phyloP scores from a whole-genome alignment of 2,329 filamentous ascomycete species.

The Aspergillus bombycis region DNA sequence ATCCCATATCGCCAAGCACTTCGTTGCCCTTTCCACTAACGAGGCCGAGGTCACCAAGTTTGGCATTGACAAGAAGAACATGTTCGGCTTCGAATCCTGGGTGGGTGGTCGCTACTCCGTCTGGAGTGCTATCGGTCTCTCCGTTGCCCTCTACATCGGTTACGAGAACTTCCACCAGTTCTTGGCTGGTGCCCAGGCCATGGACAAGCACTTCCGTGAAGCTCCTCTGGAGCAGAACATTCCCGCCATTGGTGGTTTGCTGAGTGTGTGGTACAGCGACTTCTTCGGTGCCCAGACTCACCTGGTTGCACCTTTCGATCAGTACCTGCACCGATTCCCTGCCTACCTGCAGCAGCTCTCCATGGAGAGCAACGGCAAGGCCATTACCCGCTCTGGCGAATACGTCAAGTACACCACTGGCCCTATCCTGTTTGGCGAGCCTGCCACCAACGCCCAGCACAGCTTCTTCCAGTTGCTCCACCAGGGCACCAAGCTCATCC shows the following conservation, averaged over 20 bases:
- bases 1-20: constrained; percentile 88
- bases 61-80: constrained; percentile 97
- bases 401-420: constrained; percentile 98
- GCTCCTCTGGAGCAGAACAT: constrained; percentile 94
- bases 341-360: constrained; percentile 98
- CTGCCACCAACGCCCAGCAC: constrained; percentile 98
- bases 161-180: constrained; percentile 98
- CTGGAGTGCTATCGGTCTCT: constrained; percentile 97
- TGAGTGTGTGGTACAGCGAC: constrained; percentile 98
- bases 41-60: constrained; percentile 95
- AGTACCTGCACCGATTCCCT: constrained; percentile 98
- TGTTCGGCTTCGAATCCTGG: constrained; percentile 99
- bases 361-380: constrained; percentile 99
- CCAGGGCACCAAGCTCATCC: constrained; percentile 98
- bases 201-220: constrained; percentile 97
- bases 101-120: constrained; percentile 98
- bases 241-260: constrained; percentile 83
- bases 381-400: constrained; percentile 82
- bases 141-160: constrained; percentile 91
- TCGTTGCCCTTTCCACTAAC: constrained; percentile 96
- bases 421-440: constrained; percentile 94
- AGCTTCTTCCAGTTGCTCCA: constrained; percentile 99
- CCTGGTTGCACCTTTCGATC: constrained; percentile 95
- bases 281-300: constrained; percentile 99
- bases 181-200: constrained; percentile 88